Conservation (phyloP, 306 rosid species). For the Chamaecrista fasciculata region DNA sequence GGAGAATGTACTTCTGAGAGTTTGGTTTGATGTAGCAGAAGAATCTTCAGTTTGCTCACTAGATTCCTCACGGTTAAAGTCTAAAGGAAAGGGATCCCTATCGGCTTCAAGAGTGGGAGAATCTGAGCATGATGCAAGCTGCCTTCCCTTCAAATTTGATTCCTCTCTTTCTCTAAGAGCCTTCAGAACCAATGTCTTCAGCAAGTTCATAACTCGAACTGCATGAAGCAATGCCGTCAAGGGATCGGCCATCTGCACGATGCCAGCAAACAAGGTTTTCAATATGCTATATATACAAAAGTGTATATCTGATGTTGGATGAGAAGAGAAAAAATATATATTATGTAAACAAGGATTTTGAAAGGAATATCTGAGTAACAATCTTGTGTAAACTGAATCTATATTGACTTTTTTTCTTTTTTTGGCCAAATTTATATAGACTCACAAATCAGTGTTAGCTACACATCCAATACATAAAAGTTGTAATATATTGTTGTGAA, state of each 20-base stretch:
- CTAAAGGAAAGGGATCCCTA: constrained; percentile 24
- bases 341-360: too few relatives aligned
- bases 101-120: constrained; percentile 32
- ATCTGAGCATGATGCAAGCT: constrained; percentile 38
- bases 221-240: constrained; percentile 88
- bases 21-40: constrained; percentile 1
- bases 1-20: constrained; percentile 30
- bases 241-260: constrained; percentile 91
- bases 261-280: neutral
- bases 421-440: too few relatives aligned
- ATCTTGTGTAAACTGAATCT: too few relatives aligned
- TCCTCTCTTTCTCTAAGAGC: constrained; percentile 62
- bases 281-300: neutral
- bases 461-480: too few relatives aligned
- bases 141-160: constrained; percentile 34
- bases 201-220: constrained; percentile 93
- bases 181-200: constrained; percentile 75
- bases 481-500: too few relatives aligned
- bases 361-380: too few relatives aligned
- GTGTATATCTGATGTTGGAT: too few relatives aligned
- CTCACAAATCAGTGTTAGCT: too few relatives aligned
- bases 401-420: too few relatives aligned
- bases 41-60: constrained; percentile 24
- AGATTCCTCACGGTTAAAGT: constrained; percentile 29
- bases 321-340: too few relatives aligned